Base-by-base conservation (phyloP, 106 monocot genomes). In the Dendrobium chrysotoxum region DNA sequence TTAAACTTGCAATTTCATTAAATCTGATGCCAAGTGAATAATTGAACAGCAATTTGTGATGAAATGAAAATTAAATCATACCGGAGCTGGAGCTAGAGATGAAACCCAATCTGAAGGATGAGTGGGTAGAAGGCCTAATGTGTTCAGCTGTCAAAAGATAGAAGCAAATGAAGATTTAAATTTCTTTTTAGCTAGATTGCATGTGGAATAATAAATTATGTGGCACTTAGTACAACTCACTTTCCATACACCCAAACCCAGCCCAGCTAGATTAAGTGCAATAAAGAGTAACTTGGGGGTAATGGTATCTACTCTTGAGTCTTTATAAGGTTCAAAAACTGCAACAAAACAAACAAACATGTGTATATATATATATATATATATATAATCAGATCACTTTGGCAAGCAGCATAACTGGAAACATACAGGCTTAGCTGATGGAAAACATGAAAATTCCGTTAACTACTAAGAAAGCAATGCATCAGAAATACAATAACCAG, bases 41-140 rank as follows among this genome's bases (percentile, higher is more conserved):
- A 21, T 57, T 17, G 61, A 61, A 23, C 3, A 61, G 1, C 0
- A 0, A 61, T 23, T 61, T 61, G 61, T 61, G 20, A 50, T 47
- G 50, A 16, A 16, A 76, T 23, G 3, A 50, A 21, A 47, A 47
- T 15, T 47, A 28, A 76, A 76, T 50, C 80, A 77, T 83, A 95
- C 95, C 85, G 46, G 88, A 55, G 93, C 95, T 83, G 95, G 95
- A 13, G 91, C 31, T 45, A 96, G 85, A n/a, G 93, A 96, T 41
- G 91, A 93, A 81, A 96, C 95, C 95, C 95, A 96, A 72, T 96
- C 95, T 23, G 93, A 96, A 72, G 93, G 84, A 91, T 96, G 93
- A 64, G 93, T 93, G 54, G 95, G 95, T 66, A 96, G 89, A 87
- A 96, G 95, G 55, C 95, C 95, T 81, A 92, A 85, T 12, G 92